Conservation (phyloP, 2,329 filamentous ascomycete genomes). For the Aschersonia sp. region DNA sequence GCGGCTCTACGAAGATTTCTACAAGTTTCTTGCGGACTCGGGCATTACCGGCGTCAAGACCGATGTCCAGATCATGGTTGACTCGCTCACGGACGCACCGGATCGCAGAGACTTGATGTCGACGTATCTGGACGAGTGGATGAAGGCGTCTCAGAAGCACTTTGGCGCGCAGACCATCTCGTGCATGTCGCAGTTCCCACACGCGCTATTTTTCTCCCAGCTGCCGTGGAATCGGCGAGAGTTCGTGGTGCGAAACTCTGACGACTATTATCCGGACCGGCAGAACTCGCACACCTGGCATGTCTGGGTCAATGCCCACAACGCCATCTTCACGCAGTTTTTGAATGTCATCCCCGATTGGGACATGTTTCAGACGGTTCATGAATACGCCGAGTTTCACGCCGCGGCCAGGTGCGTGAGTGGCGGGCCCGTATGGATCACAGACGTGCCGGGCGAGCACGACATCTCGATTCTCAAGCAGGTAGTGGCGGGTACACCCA, state of each 20-base stretch:
- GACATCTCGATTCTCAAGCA: constrained; percentile 60
- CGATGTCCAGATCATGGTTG: constrained; percentile 81
- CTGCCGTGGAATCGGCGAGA: constrained; percentile 61
- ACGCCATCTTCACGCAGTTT: constrained; percentile 66
- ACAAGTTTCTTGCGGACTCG: constrained; percentile 56
- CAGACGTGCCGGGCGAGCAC: constrained; percentile 74
- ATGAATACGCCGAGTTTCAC: constrained; percentile 66
- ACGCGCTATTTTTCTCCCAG: constrained; percentile 74
- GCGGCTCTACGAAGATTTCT: constrained; percentile 83
- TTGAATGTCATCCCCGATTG: constrained; percentile 78
- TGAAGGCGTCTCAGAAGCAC: constrained; percentile 58
- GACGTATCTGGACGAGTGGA: constrained; percentile 78
- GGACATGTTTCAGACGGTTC: constrained; percentile 55
- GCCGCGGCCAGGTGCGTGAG: constrained; percentile 80
- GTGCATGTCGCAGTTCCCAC: constrained; percentile 88
- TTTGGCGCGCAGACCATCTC: constrained; percentile 70
- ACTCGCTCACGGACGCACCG: constrained; percentile 54
- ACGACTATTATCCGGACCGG: constrained; percentile 80
- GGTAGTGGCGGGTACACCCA: constrained; percentile 62
- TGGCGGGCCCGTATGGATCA: constrained; percentile 89
- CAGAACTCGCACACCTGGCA: constrained; percentile 83
- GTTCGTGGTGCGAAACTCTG: constrained; percentile 71
- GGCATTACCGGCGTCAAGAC: constrained; percentile 86
- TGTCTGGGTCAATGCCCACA: constrained; percentile 87
- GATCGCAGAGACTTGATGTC: constrained; percentile 58